phyloP scores from a whole-genome alignment of 2,329 filamentous ascomycete species.

The Neofusicoccum parvum region DNA sequence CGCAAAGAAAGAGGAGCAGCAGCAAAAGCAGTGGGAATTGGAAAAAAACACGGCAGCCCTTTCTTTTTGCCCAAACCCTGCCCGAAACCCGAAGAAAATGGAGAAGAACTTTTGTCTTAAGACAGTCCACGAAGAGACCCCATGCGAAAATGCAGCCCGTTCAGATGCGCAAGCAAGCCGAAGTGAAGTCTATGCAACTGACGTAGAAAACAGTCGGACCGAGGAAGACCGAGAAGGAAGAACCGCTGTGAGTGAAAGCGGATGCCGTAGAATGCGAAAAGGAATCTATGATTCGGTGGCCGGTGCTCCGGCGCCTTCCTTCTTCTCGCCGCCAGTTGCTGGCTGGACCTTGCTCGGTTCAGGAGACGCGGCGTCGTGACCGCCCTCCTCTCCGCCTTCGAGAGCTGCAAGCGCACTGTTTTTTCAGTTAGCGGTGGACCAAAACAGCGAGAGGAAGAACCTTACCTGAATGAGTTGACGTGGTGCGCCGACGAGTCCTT shows the following conservation, averaged over 20 bases:
- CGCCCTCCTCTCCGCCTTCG: conserved; percentile 59
- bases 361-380: conserved; percentile 27
- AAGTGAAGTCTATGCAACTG: conserved; percentile 35
- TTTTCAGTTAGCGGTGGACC: conserved; percentile 26
- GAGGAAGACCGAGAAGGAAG: conserved; percentile 7
- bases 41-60: conserved; percentile 14
- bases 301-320: conserved; percentile 31
- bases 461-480: conserved; percentile 93
- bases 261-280: conserved; percentile 17
- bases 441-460: not conserved
- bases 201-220: conserved; percentile 14
- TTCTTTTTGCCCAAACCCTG: conserved; percentile 17
- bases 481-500: conserved; percentile 64
- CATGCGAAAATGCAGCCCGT: conserved; percentile 27
- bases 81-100: conserved; percentile 11
- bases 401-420: conserved; percentile 57
- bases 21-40: conserved; percentile 16
- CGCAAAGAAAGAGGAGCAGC: not conserved
- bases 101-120: conserved; percentile 21
- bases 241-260: conserved; percentile 9
- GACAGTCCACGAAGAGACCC: conserved; percentile 20
- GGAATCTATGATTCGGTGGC: conserved; percentile 37
- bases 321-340: conserved; percentile 25
- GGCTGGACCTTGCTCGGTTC: conserved; percentile 28
- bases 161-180: conserved; percentile 26